phyloP scores from a whole-genome alignment of 2,329 filamentous ascomycete species.

The Myriosclerotinia duriaeana region DNA sequence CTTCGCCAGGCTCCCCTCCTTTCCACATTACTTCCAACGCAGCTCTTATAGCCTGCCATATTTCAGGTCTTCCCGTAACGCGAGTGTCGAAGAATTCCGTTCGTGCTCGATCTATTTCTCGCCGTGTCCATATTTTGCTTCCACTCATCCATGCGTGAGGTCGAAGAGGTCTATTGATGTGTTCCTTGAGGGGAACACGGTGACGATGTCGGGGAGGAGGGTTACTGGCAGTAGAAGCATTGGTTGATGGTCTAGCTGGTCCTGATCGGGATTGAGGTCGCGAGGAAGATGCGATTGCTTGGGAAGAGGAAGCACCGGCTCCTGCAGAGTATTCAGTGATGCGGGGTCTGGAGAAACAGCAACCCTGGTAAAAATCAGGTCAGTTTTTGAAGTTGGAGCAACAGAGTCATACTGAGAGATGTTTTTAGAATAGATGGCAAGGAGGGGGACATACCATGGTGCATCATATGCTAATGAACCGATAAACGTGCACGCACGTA shows the following conservation, averaged over 20 bases:
- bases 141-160: constrained; percentile 65
- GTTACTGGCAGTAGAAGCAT: constrained; percentile 27
- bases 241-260: constrained; percentile 33
- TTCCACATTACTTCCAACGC: constrained; percentile 67
- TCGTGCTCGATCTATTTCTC: constrained; percentile 67
- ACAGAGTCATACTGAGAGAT: neutral
- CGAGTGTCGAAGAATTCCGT: constrained; percentile 87
- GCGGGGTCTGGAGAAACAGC: constrained; percentile 57
- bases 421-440: neutral
- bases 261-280: constrained; percentile 30
- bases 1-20: constrained; percentile 42
- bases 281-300: constrained; percentile 48
- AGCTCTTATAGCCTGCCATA: constrained; percentile 74
- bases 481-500: constrained; percentile 20
- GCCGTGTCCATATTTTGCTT: constrained; percentile 67
- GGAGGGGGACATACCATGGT: constrained; percentile 23
- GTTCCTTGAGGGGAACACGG: constrained; percentile 53
- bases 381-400: neutral
- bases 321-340: constrained; percentile 52
- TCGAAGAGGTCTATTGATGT: constrained; percentile 69
- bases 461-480: constrained; percentile 14
- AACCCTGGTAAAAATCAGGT: constrained; percentile 47
- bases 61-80: constrained; percentile 71
- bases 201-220: constrained; percentile 21
- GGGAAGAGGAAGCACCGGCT: constrained; percentile 47